These are phyloP conservation scores for Ophiostoma himal-ulmi DNA, from an alignment of 2,329 filamentous ascomycete species.

Conservation along the genomic window DNA sequence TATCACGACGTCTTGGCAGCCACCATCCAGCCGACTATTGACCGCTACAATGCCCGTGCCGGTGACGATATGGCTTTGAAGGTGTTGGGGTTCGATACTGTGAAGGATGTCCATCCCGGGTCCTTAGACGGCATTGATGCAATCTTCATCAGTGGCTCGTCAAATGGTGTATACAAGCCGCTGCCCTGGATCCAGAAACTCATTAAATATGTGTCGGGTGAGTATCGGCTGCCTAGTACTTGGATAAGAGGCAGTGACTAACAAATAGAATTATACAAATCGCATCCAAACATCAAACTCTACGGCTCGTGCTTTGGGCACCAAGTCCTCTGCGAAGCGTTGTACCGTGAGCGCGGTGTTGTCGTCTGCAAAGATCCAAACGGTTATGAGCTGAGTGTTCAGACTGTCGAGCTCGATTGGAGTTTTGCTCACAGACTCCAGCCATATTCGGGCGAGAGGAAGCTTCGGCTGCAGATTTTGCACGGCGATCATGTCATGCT, in stretches of 20 bases:
- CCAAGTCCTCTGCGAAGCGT: conserved; percentile 37
- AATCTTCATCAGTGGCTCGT: conserved; percentile 38
- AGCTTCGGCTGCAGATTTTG: neutral
- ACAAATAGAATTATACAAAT: conserved; percentile 28
- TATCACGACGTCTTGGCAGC: conserved; percentile 16
- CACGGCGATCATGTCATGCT: neutral
- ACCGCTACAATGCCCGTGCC: neutral
- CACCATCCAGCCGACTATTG: conserved; percentile 3
- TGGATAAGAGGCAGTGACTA: neutral
- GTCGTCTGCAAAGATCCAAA: conserved; percentile 29
- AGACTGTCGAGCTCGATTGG: conserved; percentile 25
- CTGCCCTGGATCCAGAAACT: conserved; percentile 28
- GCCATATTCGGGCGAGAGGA: neutral
- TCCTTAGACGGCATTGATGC: conserved; percentile 32
- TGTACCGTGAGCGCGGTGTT: conserved; percentile 32
- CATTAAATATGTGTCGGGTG: conserved; percentile 25
- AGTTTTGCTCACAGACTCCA: neutral
- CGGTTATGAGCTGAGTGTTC: conserved; percentile 34
- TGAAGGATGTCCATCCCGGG: conserved; percentile 30
- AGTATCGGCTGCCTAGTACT: neutral
- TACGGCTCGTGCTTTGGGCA: conserved; percentile 43
- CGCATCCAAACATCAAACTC: conserved; percentile 33
- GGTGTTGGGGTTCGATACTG: neutral
- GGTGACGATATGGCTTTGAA: neutral
- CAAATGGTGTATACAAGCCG: conserved; percentile 32